These are phyloP conservation scores for Limnanthes douglasii DNA, from an alignment of 345 rosid genomes.

Conservation along the genomic window DNA sequence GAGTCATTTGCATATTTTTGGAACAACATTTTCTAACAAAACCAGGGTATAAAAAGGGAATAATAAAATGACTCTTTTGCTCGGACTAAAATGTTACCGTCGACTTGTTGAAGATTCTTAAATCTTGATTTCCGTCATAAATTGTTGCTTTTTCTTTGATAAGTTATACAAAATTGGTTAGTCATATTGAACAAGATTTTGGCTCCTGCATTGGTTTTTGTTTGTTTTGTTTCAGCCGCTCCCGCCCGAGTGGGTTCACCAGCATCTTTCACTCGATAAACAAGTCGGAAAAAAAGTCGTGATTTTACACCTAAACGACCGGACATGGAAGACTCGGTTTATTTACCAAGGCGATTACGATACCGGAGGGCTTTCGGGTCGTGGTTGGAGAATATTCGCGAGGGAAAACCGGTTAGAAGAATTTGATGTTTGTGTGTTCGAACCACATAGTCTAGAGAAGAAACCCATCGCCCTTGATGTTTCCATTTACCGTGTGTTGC, in stretches of 20 bases:
- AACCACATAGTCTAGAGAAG: slow-evolving; percentile 7
- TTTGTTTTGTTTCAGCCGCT: slow-evolving; percentile 15
- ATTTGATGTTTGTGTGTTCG: slow-evolving; percentile 36
- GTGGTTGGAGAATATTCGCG: slow-evolving; percentile 40
- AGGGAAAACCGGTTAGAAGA: slow-evolving; percentile 26
- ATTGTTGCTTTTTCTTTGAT: too few relatives aligned
- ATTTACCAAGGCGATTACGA: slow-evolving; percentile 7
- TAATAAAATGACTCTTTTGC: too few relatives aligned
- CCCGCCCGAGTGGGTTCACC: slow-evolving; percentile 20
- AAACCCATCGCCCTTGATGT: slow-evolving; percentile 21
- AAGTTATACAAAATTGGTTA: too few relatives aligned
- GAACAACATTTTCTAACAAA: too few relatives aligned
- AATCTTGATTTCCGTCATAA: too few relatives aligned
- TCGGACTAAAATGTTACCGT: too few relatives aligned
- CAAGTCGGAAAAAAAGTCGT: too few relatives aligned
- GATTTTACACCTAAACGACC: slow-evolving; percentile 16
- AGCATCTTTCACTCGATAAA: slow-evolving; percentile 11
- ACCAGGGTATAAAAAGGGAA: too few relatives aligned
- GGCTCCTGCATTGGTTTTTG: not conserved
- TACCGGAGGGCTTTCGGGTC: slow-evolving; percentile 23
- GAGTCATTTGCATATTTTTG: too few relatives aligned
- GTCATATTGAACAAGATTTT: too few relatives aligned
- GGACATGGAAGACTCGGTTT: slow-evolving; percentile 18
- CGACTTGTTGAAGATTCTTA: too few relatives aligned
- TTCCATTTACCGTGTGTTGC: slow-evolving; percentile 17